Evolutionary conservation across 1,284 basidiomycete species (phyloP), one percentile per base, ranked within the genome.

Genomic region (Vanrija sp.): DNA sequence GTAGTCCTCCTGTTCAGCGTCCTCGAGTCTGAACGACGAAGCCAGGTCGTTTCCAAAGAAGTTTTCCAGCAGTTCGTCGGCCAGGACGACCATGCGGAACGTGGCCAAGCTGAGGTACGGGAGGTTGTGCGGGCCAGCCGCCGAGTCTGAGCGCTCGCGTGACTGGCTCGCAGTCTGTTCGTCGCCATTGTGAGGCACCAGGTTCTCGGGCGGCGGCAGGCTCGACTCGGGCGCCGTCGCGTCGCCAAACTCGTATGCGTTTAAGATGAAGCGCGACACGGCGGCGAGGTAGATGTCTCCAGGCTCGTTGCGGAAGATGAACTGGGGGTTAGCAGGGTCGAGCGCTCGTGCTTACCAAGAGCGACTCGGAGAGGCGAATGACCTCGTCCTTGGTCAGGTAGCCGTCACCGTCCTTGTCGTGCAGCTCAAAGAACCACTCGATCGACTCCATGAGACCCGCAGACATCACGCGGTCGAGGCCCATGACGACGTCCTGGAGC

Each of bases 381-480:
- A 98, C 89, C 73, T 98, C 95, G 67, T 98, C 94, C 75, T 95
- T 97, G 3, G 93, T 95, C 58, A 98, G 78, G 69, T 81, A 93
- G 0, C 92, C 92, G 67, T 98, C 93, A 61, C 90, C 92, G 73
- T 98, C 88, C 75, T 94, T 94, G 78, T 97, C 93, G 64, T 97
- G 92, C 62, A 98, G 75, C 62, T 89, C 88, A 77, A 98, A 98
- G 78, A 98, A 95, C 93, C 95, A 98, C 72, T 96, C 89, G 65
- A 98, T 97, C 66, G 90, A 95, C 57, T 93, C 89, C 91, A 98
- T 96, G 57, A 98, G 79, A 71, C 96, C 96, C 60, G 91, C 94
- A 75, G 91, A 89, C 84, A 98, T 90, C 52, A 97, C 88, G 14
- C 86, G 85, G 66, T 96, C 87, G 42, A 98, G 78, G 1, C 95